Conservation (phyloP, 805 yeast genomes). For the Wickerhamomyces mucosus region DNA sequence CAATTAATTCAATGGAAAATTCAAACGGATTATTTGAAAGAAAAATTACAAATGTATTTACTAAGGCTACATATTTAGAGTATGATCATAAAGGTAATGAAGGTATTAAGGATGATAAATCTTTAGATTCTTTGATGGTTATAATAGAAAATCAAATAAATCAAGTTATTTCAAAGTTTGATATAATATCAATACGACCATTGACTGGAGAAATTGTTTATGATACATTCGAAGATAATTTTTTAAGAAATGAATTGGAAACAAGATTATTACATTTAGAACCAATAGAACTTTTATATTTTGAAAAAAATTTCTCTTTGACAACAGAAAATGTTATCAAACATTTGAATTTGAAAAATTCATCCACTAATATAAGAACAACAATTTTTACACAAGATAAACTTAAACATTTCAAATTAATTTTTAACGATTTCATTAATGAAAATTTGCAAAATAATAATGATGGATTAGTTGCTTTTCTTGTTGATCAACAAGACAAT, state of each 20-base stretch:
- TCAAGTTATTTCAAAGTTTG: constrained; percentile 14
- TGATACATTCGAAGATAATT: constrained; percentile 60
- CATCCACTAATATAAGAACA: background rate
- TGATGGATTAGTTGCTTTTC: constrained; percentile 19
- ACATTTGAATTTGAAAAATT: constrained; percentile 20
- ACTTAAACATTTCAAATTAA: constrained; percentile 1
- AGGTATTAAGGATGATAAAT: constrained; percentile 21
- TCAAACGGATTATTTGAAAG: constrained; percentile 57
- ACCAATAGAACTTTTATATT: constrained; percentile 63
- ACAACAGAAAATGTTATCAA: constrained; percentile 4
- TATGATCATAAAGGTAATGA: constrained; percentile 28
- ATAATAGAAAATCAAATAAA: constrained; percentile 23
- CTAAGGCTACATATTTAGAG: constrained; percentile 77
- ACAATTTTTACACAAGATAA: background rate
- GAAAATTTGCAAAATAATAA: background rate
- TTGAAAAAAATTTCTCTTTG: constrained; percentile 27
- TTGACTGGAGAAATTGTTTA: constrained; percentile 66
- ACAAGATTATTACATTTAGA: constrained; percentile 64
- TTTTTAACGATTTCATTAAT: background rate
- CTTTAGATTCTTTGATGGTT: constrained; percentile 38
- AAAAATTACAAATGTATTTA: constrained; percentile 59
- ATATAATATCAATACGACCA: constrained; percentile 58
- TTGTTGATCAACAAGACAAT: constrained; percentile 14
- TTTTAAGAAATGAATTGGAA: constrained; percentile 51
- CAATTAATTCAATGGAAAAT: constrained; percentile 45